These are phyloP conservation scores for Didymellaceae sp. DNA, from an alignment of 2,329 filamentous ascomycete species.

Conservation along the genomic window DNA sequence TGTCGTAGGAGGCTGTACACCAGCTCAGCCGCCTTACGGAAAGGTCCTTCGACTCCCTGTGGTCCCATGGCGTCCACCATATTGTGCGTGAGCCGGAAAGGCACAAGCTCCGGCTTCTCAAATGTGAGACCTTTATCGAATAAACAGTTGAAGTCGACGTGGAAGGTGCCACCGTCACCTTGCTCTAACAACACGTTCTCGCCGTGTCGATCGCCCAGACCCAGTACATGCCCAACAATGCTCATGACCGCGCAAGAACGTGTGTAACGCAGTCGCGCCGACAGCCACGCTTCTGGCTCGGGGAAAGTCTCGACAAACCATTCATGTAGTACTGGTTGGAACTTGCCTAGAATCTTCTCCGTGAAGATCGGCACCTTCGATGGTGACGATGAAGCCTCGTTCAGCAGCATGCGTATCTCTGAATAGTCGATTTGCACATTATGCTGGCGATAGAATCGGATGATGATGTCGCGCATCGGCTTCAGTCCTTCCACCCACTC, in stretches of 20 bases:
- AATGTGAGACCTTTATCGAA: conserved; percentile 98
- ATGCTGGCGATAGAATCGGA: conserved; percentile 77
- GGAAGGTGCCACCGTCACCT: conserved; percentile 89
- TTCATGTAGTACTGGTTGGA: conserved; percentile 83
- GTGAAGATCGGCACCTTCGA: conserved; percentile 75
- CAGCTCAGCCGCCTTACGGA: conserved; percentile 87
- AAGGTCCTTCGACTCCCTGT: conserved; percentile 90
- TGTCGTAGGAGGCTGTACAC: conserved; percentile 83
- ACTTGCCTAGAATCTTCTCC: conserved; percentile 69
- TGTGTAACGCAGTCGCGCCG: conserved; percentile 85
- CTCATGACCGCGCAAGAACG: conserved; percentile 97
- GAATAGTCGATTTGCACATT: conserved; percentile 68
- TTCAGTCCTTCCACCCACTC: conserved; percentile 98
- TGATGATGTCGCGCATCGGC: conserved; percentile 88
- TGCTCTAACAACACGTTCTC: conserved; percentile 97
- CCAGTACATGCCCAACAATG: conserved; percentile 97
- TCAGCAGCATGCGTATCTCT: conserved; percentile 68
- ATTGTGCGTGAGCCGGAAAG: conserved; percentile 96
- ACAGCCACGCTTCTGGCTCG: conserved; percentile 90
- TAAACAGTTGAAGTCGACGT: conserved; percentile 99
- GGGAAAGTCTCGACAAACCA: conserved; percentile 98
- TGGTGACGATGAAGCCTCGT: conserved; percentile 68
- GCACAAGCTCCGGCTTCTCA: conserved; percentile 90
- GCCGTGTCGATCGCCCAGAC: conserved; percentile 90
- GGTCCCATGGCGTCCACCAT: conserved; percentile 98